Evolutionary conservation across 352 stramenopile genomes (phyloP).

Genomic region (Phytophthora melonis): DNA sequence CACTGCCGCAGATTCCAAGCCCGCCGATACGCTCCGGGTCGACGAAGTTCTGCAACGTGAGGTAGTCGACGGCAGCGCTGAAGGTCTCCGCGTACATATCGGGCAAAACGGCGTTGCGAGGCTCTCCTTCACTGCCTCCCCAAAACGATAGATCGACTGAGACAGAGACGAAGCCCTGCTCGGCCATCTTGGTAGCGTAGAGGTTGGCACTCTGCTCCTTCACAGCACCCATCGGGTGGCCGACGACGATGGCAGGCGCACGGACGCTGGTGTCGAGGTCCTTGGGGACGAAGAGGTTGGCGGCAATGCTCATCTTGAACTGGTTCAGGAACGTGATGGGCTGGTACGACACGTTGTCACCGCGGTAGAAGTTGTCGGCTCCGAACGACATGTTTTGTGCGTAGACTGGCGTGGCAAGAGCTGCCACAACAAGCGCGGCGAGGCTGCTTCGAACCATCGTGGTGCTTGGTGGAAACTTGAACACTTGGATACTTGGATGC

Average conservation of each 20-base stretch:
- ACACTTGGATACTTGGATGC: background rate
- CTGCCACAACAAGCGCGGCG: background rate
- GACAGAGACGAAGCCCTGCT: constrained; percentile 25
- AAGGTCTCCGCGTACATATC: constrained; percentile 33
- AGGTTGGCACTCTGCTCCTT: constrained; percentile 36
- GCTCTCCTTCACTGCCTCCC: constrained; percentile 24
- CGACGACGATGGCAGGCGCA: constrained; percentile 1
- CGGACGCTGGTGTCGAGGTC: background rate
- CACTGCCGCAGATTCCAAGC: constrained; percentile 26
- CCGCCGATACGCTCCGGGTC: constrained; percentile 18
- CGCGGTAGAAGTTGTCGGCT: constrained; percentile 26
- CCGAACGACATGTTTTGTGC: constrained; percentile 20
- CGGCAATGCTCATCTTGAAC: constrained; percentile 3
- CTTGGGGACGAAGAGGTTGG: constrained; percentile 16
- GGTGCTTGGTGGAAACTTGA: background rate
- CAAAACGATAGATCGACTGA: constrained; percentile 26
- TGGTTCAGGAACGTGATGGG: constrained; percentile 21
- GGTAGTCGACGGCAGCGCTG: constrained; percentile 28
- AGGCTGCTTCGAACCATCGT: constrained; percentile 5
- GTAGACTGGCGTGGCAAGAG: background rate
- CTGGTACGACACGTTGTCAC: constrained; percentile 9
- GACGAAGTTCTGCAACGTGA: constrained; percentile 11
- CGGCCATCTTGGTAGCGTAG: constrained; percentile 32
- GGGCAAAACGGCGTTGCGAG: constrained; percentile 10
- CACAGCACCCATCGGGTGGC: constrained; percentile 31